A percentile compares a stretch with the other conserved stretches of the same genome.
phyloP scores from a whole-genome alignment of 345 rosid species.

The Mangifera indica region DNA sequence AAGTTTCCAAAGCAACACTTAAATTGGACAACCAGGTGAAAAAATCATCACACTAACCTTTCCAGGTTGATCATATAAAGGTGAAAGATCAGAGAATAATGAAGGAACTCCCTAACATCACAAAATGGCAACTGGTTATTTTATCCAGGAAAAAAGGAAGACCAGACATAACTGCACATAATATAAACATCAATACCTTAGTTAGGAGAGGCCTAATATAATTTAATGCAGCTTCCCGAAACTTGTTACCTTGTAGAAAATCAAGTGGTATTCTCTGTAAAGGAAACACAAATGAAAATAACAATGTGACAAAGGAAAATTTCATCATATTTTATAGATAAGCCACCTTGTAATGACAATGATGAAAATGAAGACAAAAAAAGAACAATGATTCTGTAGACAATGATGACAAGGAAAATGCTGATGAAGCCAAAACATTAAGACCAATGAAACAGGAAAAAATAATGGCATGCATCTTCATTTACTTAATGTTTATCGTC shows the following conservation, averaged over 20 bases:
- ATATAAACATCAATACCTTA: conserved; percentile 48
- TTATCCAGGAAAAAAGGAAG: conserved; percentile 7
- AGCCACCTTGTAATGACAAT: conserved; percentile 10
- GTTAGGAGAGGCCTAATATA: conserved; percentile 84
- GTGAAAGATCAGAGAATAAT: conserved; percentile 90
- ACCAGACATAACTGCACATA: conserved; percentile 8
- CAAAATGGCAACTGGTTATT: conserved; percentile 18
- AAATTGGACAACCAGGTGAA: neutral
- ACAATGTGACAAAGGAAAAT: conserved; percentile 11
- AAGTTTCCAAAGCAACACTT: neutral
- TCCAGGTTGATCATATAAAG: conserved; percentile 74
- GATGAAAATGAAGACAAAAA: neutral
- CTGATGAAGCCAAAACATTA: neutral
- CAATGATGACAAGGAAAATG: neutral
- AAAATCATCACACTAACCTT: conserved; percentile 57
- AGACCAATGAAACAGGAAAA: neutral
- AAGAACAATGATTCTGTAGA: neutral
- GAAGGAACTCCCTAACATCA: conserved; percentile 91
- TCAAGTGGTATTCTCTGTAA: conserved; percentile 93
- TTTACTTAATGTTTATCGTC: neutral
- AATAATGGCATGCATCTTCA: neutral
- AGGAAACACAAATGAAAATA: conserved; percentile 15
- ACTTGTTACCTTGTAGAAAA: conserved; percentile 81
- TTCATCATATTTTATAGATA: neutral
- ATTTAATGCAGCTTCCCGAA: conserved; percentile 73